Evolutionary conservation across 2,329 filamentous ascomycete genomes (phyloP).

Genomic region (Xylariaceae sp.): DNA sequence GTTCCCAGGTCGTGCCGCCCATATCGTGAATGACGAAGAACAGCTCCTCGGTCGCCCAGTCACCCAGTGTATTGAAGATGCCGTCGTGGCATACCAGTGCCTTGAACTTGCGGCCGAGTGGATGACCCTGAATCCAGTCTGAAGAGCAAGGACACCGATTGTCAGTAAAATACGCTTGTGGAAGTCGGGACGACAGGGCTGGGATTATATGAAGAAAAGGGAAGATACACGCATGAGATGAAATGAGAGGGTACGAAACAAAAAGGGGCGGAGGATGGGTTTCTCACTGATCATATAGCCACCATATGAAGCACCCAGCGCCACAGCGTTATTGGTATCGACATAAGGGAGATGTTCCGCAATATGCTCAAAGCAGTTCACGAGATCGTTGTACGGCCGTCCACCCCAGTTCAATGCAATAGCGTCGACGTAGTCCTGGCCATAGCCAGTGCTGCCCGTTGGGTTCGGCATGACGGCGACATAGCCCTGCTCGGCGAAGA

Average conservation of each 20-base stretch:
- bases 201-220: not conserved
- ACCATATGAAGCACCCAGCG: constrained; percentile 76
- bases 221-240: constrained; percentile 17
- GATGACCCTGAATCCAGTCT: constrained; percentile 90
- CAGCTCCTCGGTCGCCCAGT: constrained; percentile 71
- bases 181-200: not conserved
- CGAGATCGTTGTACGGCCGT: constrained; percentile 81
- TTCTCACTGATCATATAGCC: constrained; percentile 74
- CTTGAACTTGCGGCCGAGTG: constrained; percentile 82
- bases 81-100: constrained; percentile 89
- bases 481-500: constrained; percentile 88
- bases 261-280: not conserved
- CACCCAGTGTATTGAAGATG: constrained; percentile 73
- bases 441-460: constrained; percentile 83
- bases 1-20: constrained; percentile 65
- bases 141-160: not conserved
- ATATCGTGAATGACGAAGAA: constrained; percentile 75
- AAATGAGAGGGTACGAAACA: not conserved
- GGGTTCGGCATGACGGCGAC: constrained; percentile 83
- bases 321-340: constrained; percentile 72
- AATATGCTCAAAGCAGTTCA: constrained; percentile 77
- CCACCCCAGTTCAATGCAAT: constrained; percentile 86
- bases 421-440: constrained; percentile 75
- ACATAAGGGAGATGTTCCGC: constrained; percentile 69
- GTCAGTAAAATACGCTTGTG: constrained; percentile 4